Percentiles rank a stretch among this genome's conserved stretches.
Conservation (phyloP, 208 protist species). For the Leishmania gerbilli region DNA sequence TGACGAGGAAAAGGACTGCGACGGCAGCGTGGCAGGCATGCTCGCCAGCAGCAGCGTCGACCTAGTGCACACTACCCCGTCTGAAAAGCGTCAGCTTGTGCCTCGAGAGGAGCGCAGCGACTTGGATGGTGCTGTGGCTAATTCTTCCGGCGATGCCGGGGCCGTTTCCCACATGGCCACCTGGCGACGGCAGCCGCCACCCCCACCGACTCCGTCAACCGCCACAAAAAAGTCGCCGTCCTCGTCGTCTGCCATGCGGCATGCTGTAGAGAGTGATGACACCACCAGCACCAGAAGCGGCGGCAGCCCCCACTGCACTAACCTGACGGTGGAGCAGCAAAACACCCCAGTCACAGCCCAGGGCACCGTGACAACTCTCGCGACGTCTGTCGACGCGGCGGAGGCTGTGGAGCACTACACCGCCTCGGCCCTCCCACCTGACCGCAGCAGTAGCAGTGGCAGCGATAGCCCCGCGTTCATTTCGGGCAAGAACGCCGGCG, state of each 20-base stretch:
- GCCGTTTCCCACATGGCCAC: background rate
- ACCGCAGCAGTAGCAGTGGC: conserved; percentile 24
- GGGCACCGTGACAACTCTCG: conserved; percentile 9
- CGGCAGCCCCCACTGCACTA: background rate
- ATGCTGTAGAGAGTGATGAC: background rate
- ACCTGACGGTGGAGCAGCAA: conserved; percentile 24
- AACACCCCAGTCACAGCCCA: conserved; percentile 4
- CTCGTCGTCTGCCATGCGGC: conserved; percentile 11
- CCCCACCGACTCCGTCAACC: conserved; percentile 10
- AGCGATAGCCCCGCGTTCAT: background rate
- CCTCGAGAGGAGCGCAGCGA: background rate
- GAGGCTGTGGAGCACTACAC: conserved; percentile 24
- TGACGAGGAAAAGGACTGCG: background rate
- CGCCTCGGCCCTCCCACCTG: conserved; percentile 25
- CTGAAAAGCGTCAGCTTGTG: background rate
- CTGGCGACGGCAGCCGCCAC: conserved; percentile 14
- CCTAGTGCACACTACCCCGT: background rate
- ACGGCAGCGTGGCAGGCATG: background rate
- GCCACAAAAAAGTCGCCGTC: conserved; percentile 8
- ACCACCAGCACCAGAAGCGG: background rate
- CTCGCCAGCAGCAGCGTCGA: background rate
- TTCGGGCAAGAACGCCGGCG: background rate
- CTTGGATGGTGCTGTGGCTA: background rate
- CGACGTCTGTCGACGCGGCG: conserved; percentile 11
- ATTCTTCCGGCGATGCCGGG: background rate